Evolutionary conservation across 768 basidiomycete species (phyloP), one percentile per base, ranked within the genome.

Genomic region (Mycena belliarum): DNA sequence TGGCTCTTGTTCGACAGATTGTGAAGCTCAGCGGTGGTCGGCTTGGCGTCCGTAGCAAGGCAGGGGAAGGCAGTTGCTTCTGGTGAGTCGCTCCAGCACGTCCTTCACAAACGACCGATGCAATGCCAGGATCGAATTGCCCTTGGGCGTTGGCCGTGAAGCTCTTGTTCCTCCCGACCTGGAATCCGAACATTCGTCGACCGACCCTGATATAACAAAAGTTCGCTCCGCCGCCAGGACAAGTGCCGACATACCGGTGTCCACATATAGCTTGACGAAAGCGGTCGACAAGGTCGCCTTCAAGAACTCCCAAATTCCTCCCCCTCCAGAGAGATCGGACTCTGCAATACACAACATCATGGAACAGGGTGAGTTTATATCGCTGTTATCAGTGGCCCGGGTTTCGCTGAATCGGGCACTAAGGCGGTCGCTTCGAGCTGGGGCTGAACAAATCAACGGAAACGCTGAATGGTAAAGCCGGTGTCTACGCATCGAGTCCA

Each of bases 1-100:
- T 92, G 20, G 89, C 90, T 2, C 76, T 93, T 7, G 88, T 91
- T 43, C 80, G 89, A 45, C 87, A 88, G 62, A 92, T 93, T 42
- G 88, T 93, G 63, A 88, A 85, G 65, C 72, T 90, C 38, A 85
- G 82, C 48, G 85, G 86, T 40, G 91, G 91, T 20, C 80, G 90
- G 48, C 73, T 91, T 26, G 90, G 86, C n/a, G 80, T 87, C n/a
- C 74, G 72, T 59, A 84, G 82, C 18, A 83, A 85, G 68, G 73
- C 82, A 1, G 81, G 82, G 9, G 76, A 82, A 63, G 94, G 94
- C 35, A 67, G 68, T 57, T 53, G 52, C 43, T 59, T 57, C 76
- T 81, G 67, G 61, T 79, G 11, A 6, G 52, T 53, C 20, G 1
- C 24, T 25, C 32, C 4, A 21, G 12, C 21, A 1, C 40, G n/a